These are phyloP conservation scores for Zygosaccharomyces bisporus DNA, from an alignment of 805 yeast genomes.

Conservation along the genomic window DNA sequence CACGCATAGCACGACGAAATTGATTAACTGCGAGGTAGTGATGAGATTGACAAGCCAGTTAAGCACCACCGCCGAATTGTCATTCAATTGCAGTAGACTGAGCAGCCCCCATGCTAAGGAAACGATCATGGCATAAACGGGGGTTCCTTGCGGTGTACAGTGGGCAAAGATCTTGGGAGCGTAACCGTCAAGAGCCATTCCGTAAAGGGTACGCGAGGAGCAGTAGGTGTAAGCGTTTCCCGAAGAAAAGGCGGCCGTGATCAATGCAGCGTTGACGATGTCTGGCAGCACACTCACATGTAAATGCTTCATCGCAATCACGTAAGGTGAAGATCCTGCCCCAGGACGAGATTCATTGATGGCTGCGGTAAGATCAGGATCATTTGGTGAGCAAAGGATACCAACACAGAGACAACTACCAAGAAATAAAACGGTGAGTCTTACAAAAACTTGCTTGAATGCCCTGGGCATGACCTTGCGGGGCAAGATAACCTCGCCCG, in stretches of 20 bases:
- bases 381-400: constrained; percentile 66
- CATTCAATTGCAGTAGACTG: constrained; percentile 60
- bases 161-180: constrained; percentile 65
- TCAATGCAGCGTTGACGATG: constrained; percentile 71
- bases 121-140: constrained; percentile 52
- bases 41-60: constrained; percentile 70
- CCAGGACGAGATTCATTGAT: constrained; percentile 62
- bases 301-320: constrained; percentile 72
- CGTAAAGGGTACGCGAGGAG: constrained; percentile 64
- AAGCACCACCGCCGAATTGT: constrained; percentile 58
- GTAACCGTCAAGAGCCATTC: constrained; percentile 64
- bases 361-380: constrained; percentile 55
- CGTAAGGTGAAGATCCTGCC: constrained; percentile 78
- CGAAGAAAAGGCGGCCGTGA: constrained; percentile 75
- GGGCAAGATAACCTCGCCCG: constrained; percentile 75
- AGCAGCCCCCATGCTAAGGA: constrained; percentile 58
- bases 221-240: constrained; percentile 79
- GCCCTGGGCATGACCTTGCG: constrained; percentile 73
- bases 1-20: constrained; percentile 52
- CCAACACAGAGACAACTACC: constrained; percentile 79
- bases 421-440: constrained; percentile 64
- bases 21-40: constrained; percentile 64
- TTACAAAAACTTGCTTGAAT: constrained; percentile 65
- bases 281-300: constrained; percentile 66
- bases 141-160: constrained; percentile 68